Evolutionary conservation across 768 basidiomycete species (phyloP).

Genomic region (Termitomyces sp.): DNA sequence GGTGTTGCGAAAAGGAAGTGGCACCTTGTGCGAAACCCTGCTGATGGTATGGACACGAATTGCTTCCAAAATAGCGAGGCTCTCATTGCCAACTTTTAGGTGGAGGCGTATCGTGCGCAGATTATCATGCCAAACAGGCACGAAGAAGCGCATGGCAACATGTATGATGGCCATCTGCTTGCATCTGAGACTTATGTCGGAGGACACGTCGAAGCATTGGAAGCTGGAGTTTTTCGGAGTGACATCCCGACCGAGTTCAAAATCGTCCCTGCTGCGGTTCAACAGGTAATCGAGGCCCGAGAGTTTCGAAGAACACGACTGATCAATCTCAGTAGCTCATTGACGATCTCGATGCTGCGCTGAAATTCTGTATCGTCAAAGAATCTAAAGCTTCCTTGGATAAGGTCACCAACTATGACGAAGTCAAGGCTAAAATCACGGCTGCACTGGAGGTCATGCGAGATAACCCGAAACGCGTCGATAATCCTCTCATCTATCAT

Average conservation of each 20-base stretch:
- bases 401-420: constrained; percentile 90
- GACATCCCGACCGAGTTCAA: constrained; percentile 96
- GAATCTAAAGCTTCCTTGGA: constrained; percentile 79
- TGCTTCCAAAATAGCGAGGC: not conserved
- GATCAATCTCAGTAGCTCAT: constrained; percentile 57
- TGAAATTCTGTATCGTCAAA: constrained; percentile 82
- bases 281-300: constrained; percentile 48
- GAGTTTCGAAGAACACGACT: constrained; percentile 1
- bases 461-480: constrained; percentile 82
- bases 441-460: constrained; percentile 81
- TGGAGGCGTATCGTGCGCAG: constrained; percentile 86
- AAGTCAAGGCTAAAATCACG: constrained; percentile 78
- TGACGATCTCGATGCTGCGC: constrained; percentile 87
- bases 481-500: constrained; percentile 96
- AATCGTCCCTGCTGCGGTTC: constrained; percentile 80
- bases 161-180: constrained; percentile 95
- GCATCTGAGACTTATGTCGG: constrained; percentile 98
- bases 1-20: constrained; percentile 91
- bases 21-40: constrained; percentile 94
- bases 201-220: constrained; percentile 96
- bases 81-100: constrained; percentile 40
- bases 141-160: constrained; percentile 86
- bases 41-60: constrained; percentile 74
- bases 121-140: constrained; percentile 99
- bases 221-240: constrained; percentile 96